These are phyloP conservation scores for Symbiodinium pilosum DNA, from an alignment of 73 alveolate genomes.

Conservation along the genomic window DNA sequence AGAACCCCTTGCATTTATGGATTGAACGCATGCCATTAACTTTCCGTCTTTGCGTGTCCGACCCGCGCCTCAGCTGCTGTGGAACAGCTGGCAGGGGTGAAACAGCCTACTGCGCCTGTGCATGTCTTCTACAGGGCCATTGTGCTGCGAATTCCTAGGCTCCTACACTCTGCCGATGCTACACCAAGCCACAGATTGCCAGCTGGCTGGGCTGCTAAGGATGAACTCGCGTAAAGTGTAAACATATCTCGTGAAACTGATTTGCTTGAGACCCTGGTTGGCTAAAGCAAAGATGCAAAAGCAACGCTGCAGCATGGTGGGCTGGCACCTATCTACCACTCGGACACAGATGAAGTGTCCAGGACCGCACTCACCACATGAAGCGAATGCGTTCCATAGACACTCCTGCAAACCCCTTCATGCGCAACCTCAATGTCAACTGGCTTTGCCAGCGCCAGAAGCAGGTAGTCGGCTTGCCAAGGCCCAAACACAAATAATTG, in stretches of 20 bases:
- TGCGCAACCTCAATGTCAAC: background rate
- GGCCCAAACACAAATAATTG: too few species aligned
- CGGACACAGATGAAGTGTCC: background rate
- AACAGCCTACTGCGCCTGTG: background rate
- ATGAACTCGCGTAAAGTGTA: too few species aligned
- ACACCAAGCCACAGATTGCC: background rate
- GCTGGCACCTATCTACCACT: background rate
- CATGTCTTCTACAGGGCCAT: background rate
- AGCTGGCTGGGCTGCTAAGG: background rate
- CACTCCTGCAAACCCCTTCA: too few species aligned
- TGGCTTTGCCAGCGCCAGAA: slow-evolving; percentile 18
- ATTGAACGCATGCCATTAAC: background rate
- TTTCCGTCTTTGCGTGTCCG: background rate
- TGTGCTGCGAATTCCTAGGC: background rate
- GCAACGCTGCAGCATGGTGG: background rate
- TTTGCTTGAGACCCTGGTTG: too few species aligned
- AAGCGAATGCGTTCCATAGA: too few species aligned
- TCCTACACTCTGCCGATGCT: slow-evolving; percentile 14
- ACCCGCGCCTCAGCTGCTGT: slow-evolving; percentile 3
- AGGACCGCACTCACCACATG: too few species aligned
- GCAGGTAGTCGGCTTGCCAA: too few species aligned
- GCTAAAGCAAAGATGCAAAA: too few species aligned
- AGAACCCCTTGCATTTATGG: background rate
- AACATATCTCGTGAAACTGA: too few species aligned
- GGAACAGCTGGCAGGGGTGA: slow-evolving; percentile 26